phyloP scores from a whole-genome alignment of 805 yeast species.

The Kluyveromyces nonfermentans region DNA sequence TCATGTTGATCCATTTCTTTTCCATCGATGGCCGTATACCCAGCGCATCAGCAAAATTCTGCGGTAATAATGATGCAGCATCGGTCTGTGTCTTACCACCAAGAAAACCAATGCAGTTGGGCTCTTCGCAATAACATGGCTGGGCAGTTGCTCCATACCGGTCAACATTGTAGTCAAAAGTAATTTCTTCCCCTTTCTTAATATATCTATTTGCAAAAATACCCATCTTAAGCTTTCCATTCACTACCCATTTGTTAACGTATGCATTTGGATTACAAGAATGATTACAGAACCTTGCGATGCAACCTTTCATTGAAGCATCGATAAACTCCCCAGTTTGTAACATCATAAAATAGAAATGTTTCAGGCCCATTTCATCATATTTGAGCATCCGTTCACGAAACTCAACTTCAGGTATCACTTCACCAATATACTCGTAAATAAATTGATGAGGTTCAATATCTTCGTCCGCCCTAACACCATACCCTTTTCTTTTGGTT shows the following conservation, averaged over 20 bases:
- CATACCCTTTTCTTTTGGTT: conserved; percentile 83
- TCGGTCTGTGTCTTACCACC: conserved; percentile 98
- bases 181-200: conserved; percentile 73
- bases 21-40: conserved; percentile 65
- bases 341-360: conserved; percentile 93
- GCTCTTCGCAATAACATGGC: conserved; percentile 88
- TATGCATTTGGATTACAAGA: conserved; percentile 92
- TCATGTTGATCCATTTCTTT: conserved; percentile 58
- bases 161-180: conserved; percentile 80
- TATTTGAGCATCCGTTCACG: conserved; percentile 65
- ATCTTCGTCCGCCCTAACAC: conserved; percentile 60
- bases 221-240: conserved; percentile 86
- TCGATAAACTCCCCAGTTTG: conserved; percentile 89
- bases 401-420: conserved; percentile 72
- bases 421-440: conserved; percentile 92
- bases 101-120: conserved; percentile 83
- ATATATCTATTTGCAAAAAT: conserved; percentile 78
- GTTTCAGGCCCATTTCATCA: conserved; percentile 58
- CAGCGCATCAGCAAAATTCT: conserved; percentile 72
- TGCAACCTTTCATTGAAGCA: conserved; percentile 81
- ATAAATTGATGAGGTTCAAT: conserved; percentile 61
- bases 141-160: conserved; percentile 93
- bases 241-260: conserved; percentile 96
- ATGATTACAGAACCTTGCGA: conserved; percentile 91
- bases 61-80: conserved; percentile 76